These are phyloP conservation scores for Catunica adiposa DNA, from an alignment of 2,329 filamentous ascomycete species.

Conservation along the genomic window DNA sequence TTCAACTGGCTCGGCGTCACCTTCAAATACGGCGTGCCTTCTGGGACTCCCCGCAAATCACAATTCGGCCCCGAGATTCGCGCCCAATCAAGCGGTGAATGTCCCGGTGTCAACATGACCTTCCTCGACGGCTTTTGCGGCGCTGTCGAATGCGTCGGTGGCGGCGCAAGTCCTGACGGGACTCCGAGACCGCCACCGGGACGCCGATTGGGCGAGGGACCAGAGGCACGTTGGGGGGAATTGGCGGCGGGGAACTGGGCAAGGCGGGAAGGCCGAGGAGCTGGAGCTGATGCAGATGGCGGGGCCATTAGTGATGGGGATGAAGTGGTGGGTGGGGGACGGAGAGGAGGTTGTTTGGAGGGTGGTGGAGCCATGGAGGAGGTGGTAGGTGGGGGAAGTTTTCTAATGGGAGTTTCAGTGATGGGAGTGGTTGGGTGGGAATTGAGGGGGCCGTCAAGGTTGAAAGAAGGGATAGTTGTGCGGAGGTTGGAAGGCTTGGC, in stretches of 20 bases:
- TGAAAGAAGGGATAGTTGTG: conserved; percentile 28
- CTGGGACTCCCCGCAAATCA: conserved; percentile 48
- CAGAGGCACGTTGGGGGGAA: conserved; percentile 34
- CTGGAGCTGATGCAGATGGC: conserved; percentile 15
- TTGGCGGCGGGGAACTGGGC: conserved; percentile 33
- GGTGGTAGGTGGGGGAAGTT: conserved; percentile 1
- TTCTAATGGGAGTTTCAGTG: background rate
- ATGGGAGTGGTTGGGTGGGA: background rate
- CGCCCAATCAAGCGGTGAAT: conserved; percentile 94
- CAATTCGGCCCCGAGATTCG: conserved; percentile 47
- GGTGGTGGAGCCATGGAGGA: conserved; percentile 18
- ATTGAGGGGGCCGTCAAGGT: conserved; percentile 19
- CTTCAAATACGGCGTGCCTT: conserved; percentile 40
- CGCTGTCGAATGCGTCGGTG: conserved; percentile 35
- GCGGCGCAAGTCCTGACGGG: conserved; percentile 32
- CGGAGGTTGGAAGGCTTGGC: conserved; percentile 22
- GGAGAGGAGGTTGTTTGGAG: background rate
- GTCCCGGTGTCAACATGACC: conserved; percentile 72
- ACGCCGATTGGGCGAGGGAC: conserved; percentile 20
- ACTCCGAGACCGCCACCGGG: conserved; percentile 23
- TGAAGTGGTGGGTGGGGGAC: conserved; percentile 10
- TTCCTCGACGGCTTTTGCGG: conserved; percentile 46
- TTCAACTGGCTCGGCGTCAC: conserved; percentile 73
- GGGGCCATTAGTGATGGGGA: conserved; percentile 21
- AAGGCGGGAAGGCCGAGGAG: conserved; percentile 21